Conservation (phyloP, 2,329 filamentous ascomycete species). For the Chaetomiaceae sp. region DNA sequence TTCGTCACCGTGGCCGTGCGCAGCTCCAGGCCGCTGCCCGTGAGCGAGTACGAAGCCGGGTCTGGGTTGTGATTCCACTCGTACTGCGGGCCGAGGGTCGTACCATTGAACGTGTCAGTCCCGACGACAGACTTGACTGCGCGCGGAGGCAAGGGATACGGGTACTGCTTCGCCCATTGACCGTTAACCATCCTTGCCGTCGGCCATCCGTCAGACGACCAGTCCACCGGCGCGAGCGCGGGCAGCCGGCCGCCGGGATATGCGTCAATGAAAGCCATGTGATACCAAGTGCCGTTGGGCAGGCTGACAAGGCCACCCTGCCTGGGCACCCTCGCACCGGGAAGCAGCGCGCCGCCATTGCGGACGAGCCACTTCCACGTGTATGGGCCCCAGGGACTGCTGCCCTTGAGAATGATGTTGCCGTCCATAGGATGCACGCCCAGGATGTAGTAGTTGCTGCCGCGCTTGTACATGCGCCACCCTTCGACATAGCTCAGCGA, state of each 20-base stretch:
- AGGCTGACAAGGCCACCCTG: slow-evolving; percentile 53
- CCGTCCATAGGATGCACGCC: slow-evolving; percentile 39
- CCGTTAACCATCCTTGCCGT: slow-evolving; percentile 36
- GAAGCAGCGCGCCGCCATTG: slow-evolving; percentile 38
- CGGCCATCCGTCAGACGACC: slow-evolving; percentile 48
- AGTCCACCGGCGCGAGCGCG: slow-evolving; percentile 49
- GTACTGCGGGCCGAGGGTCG: slow-evolving; percentile 40
- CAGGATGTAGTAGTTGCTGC: slow-evolving; percentile 51
- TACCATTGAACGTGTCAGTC: slow-evolving; percentile 41
- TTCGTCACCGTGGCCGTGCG: neutral
- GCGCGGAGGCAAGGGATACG: slow-evolving; percentile 29
- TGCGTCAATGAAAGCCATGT: slow-evolving; percentile 49
- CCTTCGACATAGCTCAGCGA: slow-evolving; percentile 41
- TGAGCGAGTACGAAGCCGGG: slow-evolving; percentile 32
- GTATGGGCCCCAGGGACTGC: slow-evolving; percentile 48
- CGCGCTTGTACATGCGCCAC: slow-evolving; percentile 50
- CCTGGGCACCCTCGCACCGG: slow-evolving; percentile 41
- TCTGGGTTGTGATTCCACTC: slow-evolving; percentile 61
- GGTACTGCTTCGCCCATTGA: slow-evolving; percentile 43
- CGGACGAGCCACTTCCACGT: slow-evolving; percentile 38
- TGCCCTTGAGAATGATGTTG: slow-evolving; percentile 41
- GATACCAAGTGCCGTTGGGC: slow-evolving; percentile 50
- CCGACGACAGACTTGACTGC: slow-evolving; percentile 29
- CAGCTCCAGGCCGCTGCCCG: slow-evolving; percentile 28
- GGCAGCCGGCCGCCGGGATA: slow-evolving; percentile 55